Conservation (phyloP, 805 yeast species). For the Metschnikowia proteae region DNA sequence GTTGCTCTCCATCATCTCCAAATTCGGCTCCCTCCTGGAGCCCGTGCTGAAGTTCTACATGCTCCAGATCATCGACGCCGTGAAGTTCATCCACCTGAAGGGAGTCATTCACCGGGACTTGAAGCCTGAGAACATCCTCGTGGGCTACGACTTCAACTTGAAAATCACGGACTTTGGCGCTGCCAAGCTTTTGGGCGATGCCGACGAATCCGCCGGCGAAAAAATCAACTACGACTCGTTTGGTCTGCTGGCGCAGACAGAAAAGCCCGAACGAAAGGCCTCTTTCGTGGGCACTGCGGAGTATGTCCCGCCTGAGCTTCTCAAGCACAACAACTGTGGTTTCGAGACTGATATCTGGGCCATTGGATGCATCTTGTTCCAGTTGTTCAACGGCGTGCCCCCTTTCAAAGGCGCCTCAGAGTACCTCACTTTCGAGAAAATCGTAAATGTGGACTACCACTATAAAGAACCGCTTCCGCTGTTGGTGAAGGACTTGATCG, state of each 20-base stretch:
- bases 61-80: constrained; percentile 85
- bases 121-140: constrained; percentile 88
- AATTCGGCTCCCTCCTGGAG: constrained; percentile 74
- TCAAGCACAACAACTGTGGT: constrained; percentile 75
- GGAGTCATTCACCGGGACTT: constrained; percentile 93
- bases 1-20: constrained; percentile 71
- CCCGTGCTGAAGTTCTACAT: constrained; percentile 74
- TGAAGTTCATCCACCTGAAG: constrained; percentile 79
- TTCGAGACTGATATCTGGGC: constrained; percentile 93
- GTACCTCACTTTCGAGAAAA: constrained; percentile 82
- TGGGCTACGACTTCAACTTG: constrained; percentile 79
- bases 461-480: constrained; percentile 35
- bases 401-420: constrained; percentile 89
- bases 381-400: constrained; percentile 77
- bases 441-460: constrained; percentile 68
- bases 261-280: constrained; percentile 26
- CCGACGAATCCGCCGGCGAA: constrained; percentile 31
- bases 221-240: constrained; percentile 31
- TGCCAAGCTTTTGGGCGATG: constrained; percentile 63
- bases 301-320: constrained; percentile 88
- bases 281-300: constrained; percentile 98
- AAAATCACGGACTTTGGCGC: constrained; percentile 98
- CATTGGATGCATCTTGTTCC: constrained; percentile 82
- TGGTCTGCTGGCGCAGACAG: constrained; percentile 25
- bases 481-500: constrained; percentile 30